Conservation (phyloP, 2,329 filamentous ascomycete species). For the Hyphodiscus sp. region DNA sequence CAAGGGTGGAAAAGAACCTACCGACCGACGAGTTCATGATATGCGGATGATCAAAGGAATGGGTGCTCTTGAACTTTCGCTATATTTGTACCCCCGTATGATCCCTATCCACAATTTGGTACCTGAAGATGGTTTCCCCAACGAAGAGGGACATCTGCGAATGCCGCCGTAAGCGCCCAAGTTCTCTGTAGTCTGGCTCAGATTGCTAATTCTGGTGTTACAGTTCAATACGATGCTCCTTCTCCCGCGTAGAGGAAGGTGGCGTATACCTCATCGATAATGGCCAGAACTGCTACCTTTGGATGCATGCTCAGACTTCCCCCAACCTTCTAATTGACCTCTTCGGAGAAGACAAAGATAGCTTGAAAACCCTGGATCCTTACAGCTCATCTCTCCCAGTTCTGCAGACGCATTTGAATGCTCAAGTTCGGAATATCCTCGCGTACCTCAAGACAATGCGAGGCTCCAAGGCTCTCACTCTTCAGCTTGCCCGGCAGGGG, state of each 20-base stretch:
- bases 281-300: slow-evolving; percentile 83
- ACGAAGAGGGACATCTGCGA: slow-evolving; percentile 74
- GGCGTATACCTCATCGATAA: slow-evolving; percentile 95
- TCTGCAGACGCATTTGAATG: slow-evolving; percentile 86
- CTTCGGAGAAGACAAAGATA: slow-evolving; percentile 70
- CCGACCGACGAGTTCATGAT: slow-evolving; percentile 85
- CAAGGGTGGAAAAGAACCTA: slow-evolving; percentile 86
- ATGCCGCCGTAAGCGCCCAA: slow-evolving; percentile 54
- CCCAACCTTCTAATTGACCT: slow-evolving; percentile 87
- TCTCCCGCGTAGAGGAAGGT: slow-evolving; percentile 82
- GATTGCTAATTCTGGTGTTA: not conserved
- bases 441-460: slow-evolving; percentile 77
- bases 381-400: slow-evolving; percentile 75
- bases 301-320: slow-evolving; percentile 88
- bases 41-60: slow-evolving; percentile 85
- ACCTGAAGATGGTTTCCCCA: slow-evolving; percentile 85
- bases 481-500: slow-evolving; percentile 88
- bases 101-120: slow-evolving; percentile 86
- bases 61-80: slow-evolving; percentile 74
- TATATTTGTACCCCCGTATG: slow-evolving; percentile 94
- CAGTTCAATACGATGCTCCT: slow-evolving; percentile 67
- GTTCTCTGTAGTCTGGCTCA: too few relatives aligned
- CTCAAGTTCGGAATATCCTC: slow-evolving; percentile 88
- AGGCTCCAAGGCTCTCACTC: slow-evolving; percentile 78
- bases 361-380: slow-evolving; percentile 71